Evolutionary conservation across 2,329 filamentous ascomycete species (phyloP).

Genomic region (Ascochyta viciae-villosae): DNA sequence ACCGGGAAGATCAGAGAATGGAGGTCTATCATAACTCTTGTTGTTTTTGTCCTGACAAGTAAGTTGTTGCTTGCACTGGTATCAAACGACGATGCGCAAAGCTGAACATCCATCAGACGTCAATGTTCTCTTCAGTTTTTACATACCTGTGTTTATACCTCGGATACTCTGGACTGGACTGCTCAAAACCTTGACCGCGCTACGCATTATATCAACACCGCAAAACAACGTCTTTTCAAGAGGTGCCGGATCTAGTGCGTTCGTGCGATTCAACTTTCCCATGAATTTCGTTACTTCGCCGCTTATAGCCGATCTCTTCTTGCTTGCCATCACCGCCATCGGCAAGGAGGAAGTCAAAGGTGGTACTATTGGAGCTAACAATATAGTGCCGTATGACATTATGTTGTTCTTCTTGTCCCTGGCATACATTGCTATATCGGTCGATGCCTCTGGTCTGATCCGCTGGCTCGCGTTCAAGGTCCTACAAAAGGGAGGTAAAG

Average conservation of each 20-base stretch:
- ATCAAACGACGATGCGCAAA: background rate
- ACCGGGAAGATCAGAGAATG: constrained; percentile 67
- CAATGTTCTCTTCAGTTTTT: constrained; percentile 72
- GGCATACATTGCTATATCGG: constrained; percentile 79
- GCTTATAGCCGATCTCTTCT: constrained; percentile 72
- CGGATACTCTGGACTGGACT: constrained; percentile 56
- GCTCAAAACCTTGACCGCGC: constrained; percentile 52
- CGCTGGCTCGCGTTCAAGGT: constrained; percentile 74
- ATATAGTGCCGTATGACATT: constrained; percentile 74
- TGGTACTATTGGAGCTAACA: constrained; percentile 69
- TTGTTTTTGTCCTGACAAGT: constrained; percentile 75
- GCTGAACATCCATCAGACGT: constrained; percentile 59
- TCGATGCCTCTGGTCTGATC: constrained; percentile 77
- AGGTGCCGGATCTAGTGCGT: constrained; percentile 46
- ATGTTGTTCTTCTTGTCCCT: constrained; percentile 77
- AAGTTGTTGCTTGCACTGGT: constrained; percentile 47
- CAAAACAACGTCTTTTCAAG: constrained; percentile 22
- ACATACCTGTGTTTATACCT: constrained; percentile 68
- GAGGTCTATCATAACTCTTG: constrained; percentile 73
- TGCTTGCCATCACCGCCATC: constrained; percentile 73
- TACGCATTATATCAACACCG: constrained; percentile 63
- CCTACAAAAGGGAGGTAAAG: constrained; percentile 69
- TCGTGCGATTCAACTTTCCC: constrained; percentile 64
- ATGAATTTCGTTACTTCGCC: constrained; percentile 76
- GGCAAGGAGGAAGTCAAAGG: constrained; percentile 71